phyloP scores from a whole-genome alignment of 192 early-diverging fungal species.

The Pecoramyces ruminantium region DNA sequence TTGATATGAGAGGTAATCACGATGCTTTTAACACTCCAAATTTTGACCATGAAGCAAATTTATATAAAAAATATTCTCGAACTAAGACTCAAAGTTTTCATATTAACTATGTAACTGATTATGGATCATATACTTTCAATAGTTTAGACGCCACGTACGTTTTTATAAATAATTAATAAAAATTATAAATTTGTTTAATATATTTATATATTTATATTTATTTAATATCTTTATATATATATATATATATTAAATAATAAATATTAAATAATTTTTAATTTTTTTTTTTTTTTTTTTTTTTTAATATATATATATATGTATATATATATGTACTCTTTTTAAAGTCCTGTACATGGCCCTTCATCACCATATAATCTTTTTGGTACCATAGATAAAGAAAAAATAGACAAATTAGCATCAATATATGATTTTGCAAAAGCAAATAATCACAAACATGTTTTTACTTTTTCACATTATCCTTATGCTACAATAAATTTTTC shows the following conservation, averaged over 20 bases:
- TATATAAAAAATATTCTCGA: neutral
- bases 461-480: constrained; percentile 50
- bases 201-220: no score
- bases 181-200: no score
- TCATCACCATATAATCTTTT: constrained; percentile 30
- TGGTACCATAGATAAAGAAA: constrained; percentile 30
- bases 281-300: no score
- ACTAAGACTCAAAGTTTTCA: neutral
- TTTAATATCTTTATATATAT: no score
- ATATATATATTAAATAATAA: no score
- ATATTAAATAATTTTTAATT: no score
- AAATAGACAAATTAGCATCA: constrained; percentile 12
- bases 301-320: neutral
- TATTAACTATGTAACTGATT: neutral
- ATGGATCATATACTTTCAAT: neutral
- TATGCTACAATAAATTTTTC: constrained; percentile 62
- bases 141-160: neutral
- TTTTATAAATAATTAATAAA: neutral
- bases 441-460: neutral
- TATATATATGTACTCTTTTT: neutral
- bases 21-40: neutral
- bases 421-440: constrained; percentile 42
- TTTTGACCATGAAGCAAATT: neutral
- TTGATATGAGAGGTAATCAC: neutral
- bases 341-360: neutral